Conservation (phyloP, 2,329 filamentous ascomycete species). For the Trichoderma sp. region DNA sequence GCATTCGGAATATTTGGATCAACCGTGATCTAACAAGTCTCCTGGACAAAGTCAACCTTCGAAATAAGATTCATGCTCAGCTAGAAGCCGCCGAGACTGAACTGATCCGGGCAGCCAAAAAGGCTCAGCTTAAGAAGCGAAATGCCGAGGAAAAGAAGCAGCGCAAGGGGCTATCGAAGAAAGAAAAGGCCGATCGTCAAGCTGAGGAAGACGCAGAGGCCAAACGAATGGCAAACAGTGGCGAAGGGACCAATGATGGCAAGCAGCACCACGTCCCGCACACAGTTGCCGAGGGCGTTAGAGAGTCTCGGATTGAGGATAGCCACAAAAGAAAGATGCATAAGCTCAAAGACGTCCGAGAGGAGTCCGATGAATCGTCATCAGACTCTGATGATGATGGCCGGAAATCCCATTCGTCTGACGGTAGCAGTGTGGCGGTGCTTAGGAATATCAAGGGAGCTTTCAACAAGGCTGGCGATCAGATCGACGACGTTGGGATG, state of each 20-base stretch:
- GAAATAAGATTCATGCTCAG: conserved; percentile 66
- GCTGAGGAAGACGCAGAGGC: conserved; percentile 52
- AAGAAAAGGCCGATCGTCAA: conserved; percentile 47
- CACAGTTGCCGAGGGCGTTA: conserved; percentile 45
- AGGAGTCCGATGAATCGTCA: conserved; percentile 3
- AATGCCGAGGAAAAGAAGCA: conserved; percentile 63
- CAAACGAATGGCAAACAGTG: conserved; percentile 48
- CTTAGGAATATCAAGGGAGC: conserved; percentile 48
- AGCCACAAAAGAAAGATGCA: background rate
- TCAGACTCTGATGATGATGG: conserved; percentile 1
- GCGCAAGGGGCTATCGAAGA: conserved; percentile 54
- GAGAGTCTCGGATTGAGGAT: conserved; percentile 35
- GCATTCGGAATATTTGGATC: conserved; percentile 93
- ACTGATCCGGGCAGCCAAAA: conserved; percentile 76
- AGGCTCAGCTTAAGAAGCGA: conserved; percentile 68
- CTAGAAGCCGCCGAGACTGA: conserved; percentile 84
- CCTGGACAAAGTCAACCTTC: conserved; percentile 75
- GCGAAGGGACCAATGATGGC: conserved; percentile 50
- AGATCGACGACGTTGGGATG: conserved; percentile 53
- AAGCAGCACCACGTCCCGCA: conserved; percentile 55
- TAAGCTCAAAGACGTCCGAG: conserved; percentile 7
- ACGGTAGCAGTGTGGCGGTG: conserved; percentile 28
- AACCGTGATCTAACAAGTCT: conserved; percentile 85
- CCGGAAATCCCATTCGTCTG: conserved; percentile 24
- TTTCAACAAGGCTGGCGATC: conserved; percentile 46